Percentiles rank a stretch among this genome's conserved stretches.
These are phyloP conservation scores for Beauveria brongniartii DNA, from an alignment of 2,329 filamentous ascomycete genomes.

Conservation along the genomic window DNA sequence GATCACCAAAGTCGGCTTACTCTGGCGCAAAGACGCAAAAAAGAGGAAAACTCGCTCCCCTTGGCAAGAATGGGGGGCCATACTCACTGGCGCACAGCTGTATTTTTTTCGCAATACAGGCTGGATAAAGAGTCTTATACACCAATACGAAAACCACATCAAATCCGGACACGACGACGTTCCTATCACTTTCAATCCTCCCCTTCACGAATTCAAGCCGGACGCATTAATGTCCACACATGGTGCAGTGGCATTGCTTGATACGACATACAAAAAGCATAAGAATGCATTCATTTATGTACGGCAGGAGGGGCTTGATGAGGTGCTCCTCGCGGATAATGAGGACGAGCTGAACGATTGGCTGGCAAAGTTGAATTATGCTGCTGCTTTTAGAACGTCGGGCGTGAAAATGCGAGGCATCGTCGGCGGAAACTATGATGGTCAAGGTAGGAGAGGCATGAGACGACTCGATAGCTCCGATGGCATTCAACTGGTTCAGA, in stretches of 20 bases:
- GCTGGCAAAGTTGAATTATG: slow-evolving; percentile 93
- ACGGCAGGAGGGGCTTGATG: slow-evolving; percentile 76
- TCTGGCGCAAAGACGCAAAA: slow-evolving; percentile 92
- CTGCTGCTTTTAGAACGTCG: slow-evolving; percentile 84
- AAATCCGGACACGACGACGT: slow-evolving; percentile 67
- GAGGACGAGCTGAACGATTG: slow-evolving; percentile 94
- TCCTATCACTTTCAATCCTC: slow-evolving; percentile 83
- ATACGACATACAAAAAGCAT: slow-evolving; percentile 84
- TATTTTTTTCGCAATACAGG: slow-evolving; percentile 92
- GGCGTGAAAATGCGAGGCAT: slow-evolving; percentile 87
- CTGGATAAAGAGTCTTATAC: slow-evolving; percentile 87
- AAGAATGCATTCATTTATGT: slow-evolving; percentile 93
- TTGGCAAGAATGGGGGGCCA: slow-evolving; percentile 98
- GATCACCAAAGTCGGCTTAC: slow-evolving; percentile 85
- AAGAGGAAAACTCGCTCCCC: slow-evolving; percentile 91
- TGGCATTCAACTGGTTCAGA: slow-evolving; percentile 53
- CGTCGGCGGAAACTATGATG: slow-evolving; percentile 76
- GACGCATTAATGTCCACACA: slow-evolving; percentile 91
- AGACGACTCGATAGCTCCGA: slow-evolving; percentile 61
- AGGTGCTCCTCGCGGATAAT: slow-evolving; percentile 82
- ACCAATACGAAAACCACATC: slow-evolving; percentile 76
- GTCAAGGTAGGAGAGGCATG: slow-evolving; percentile 65
- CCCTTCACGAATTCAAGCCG: slow-evolving; percentile 84
- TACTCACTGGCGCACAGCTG: slow-evolving; percentile 91
- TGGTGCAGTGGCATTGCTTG: slow-evolving; percentile 79